phyloP scores from a whole-genome alignment of 176 grass and related monocot species.

The Thinopyrum elongatum region DNA sequence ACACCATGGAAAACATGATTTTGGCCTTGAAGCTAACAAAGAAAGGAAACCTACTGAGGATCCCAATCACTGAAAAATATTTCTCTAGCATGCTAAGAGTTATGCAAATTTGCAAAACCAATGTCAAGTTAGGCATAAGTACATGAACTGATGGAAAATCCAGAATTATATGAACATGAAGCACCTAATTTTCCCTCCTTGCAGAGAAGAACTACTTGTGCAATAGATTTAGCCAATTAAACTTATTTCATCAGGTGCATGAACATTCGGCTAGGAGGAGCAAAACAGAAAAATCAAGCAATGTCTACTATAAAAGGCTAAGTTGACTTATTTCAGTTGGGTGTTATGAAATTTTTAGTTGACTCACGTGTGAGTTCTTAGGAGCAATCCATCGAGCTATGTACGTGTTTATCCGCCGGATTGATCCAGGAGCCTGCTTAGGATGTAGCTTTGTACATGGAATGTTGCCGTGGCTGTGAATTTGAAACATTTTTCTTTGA shows the following conservation, averaged over 20 bases:
- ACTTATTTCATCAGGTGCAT: constrained; percentile 90
- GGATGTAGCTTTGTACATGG: no score
- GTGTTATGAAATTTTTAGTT: background rate
- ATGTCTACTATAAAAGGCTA: background rate
- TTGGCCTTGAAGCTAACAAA: background rate
- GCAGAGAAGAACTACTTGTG: constrained; percentile 87
- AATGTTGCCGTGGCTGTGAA: no score
- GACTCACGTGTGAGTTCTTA: no score
- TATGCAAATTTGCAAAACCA: constrained; percentile 34
- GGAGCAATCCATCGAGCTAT: no score
- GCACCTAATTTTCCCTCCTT: constrained; percentile 95
- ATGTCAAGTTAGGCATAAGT: constrained; percentile 9
- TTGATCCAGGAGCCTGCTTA: no score
- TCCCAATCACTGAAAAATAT: constrained; percentile 95
- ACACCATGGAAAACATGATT: no score
- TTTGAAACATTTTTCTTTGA: no score
- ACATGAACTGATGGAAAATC: constrained; percentile 18
- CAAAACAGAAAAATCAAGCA: constrained; percentile 17
- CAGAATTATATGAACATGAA: constrained; percentile 1
- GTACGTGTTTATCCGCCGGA: no score
- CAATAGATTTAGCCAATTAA: constrained; percentile 97
- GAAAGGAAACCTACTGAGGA: constrained; percentile 67
- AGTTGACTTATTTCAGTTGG: background rate
- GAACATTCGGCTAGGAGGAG: constrained; percentile 70
- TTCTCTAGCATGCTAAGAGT: constrained; percentile 68